Conservation (phyloP, 2,329 filamentous ascomycete genomes). For the Fusarium scirpi region DNA sequence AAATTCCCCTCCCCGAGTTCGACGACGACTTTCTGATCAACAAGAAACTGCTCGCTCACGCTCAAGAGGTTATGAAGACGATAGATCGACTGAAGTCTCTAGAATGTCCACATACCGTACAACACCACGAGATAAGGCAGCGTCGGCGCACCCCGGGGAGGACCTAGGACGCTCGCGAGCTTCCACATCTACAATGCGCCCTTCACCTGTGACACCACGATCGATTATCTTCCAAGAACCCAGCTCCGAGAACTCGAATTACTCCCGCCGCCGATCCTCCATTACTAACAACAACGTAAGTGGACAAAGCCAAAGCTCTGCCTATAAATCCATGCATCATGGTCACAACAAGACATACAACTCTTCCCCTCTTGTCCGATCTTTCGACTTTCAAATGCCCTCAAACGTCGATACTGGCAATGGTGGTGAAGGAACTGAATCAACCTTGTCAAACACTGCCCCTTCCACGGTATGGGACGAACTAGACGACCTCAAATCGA, state of each 20-base stretch:
- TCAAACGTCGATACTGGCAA: constrained; percentile 52
- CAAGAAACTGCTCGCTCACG: constrained; percentile 58
- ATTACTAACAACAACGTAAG: constrained; percentile 61
- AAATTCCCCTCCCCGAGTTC: constrained; percentile 63
- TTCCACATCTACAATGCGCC: constrained; percentile 51
- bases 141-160: constrained; percentile 55
- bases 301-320: constrained; percentile 57
- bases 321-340: constrained; percentile 54
- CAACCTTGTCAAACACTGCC: constrained; percentile 86
- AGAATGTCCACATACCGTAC: constrained; percentile 61
- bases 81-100: constrained; percentile 55
- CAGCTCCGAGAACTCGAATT: constrained; percentile 44
- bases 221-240: constrained; percentile 62
- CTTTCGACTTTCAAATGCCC: constrained; percentile 51
- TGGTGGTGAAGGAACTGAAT: constrained; percentile 78
- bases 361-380: constrained; percentile 69
- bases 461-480: constrained; percentile 98
- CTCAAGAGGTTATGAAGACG: constrained; percentile 57
- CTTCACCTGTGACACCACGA: constrained; percentile 63
- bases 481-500: constrained; percentile 91
- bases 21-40: constrained; percentile 69
- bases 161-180: constrained; percentile 52
- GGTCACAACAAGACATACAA: constrained; percentile 59
- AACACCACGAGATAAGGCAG: constrained; percentile 57
- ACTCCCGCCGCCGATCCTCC: constrained; percentile 56